A percentile compares a stretch with the other conserved stretches of the same genome.
Evolutionary conservation across 1,139 yeast genomes (phyloP).

Genomic region (Sugiyamaella neomexicana): DNA sequence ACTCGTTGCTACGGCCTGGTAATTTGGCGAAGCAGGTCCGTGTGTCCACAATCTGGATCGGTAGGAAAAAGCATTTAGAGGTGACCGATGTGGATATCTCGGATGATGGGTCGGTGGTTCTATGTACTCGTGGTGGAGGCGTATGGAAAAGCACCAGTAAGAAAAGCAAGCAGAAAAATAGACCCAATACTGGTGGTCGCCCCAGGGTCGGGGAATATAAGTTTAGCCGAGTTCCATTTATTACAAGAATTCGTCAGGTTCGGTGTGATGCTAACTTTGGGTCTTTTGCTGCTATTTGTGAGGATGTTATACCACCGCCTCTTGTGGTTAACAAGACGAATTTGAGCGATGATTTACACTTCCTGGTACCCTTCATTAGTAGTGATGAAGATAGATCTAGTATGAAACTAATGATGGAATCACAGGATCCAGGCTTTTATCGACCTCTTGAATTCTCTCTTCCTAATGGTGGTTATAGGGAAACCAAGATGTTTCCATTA

Average conservation of each 20-base stretch:
- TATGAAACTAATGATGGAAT: neutral
- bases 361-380: conserved; percentile 30
- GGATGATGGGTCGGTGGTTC: conserved; percentile 64
- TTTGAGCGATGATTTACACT: conserved; percentile 33
- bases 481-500: conserved; percentile 12
- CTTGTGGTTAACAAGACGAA: conserved; percentile 25
- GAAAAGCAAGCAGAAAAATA: conserved; percentile 19
- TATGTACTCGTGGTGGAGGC: conserved; percentile 69
- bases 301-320: conserved; percentile 44
- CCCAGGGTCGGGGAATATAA: conserved; percentile 44
- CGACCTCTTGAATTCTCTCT: conserved; percentile 11
- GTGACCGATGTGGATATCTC: conserved; percentile 65
- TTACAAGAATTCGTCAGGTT: conserved; percentile 60
- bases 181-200: neutral
- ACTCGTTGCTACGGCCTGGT: conserved; percentile 13
- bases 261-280: conserved; percentile 65
- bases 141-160: conserved; percentile 47
- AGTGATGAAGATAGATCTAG: conserved; percentile 16
- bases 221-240: conserved; percentile 53
- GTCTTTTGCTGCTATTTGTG: conserved; percentile 68
- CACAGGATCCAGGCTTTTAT: neutral
- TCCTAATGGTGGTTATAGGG: neutral
- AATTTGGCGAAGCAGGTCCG: conserved; percentile 24
- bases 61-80: conserved; percentile 33
- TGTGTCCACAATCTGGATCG: conserved; percentile 39